Base-by-base conservation (phyloP, 169 alveolate species). In the Cryptosporidium felis region DNA sequence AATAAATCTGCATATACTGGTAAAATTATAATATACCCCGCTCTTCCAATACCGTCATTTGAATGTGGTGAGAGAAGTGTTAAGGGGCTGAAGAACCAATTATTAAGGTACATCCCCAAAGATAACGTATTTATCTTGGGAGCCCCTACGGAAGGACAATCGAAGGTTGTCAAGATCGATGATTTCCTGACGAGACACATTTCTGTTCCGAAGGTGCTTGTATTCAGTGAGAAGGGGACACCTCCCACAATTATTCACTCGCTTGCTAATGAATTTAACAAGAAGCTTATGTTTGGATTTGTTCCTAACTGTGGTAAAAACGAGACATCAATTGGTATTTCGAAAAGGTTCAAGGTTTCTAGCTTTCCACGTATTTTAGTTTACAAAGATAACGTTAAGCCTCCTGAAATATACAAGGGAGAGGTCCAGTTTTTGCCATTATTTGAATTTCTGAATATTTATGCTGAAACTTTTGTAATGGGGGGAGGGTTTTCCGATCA, bases 401-500 rank as follows among this genome's bases (percentile, higher is more conserved):
- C 92, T 53, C 92, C 94, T 5, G 92, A 90, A 80, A 89, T 90
- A 14, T 97, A 93, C 90, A 93, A 90, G 23, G 99, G 99, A 32
- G 96, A 94, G 42, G 89, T 93, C 60, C 93, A 93, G 47, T 97
- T 91, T 81, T 81, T 89, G 51, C 91, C 89, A 32, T 90, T 97
- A 89, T 95, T 94, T 74, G 98, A 97, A 66, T 97, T 96, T 96
- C 95, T 97, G 10, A 97, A 97, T 81, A 94, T 97, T 16, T 94
- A 94, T 88, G 91, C 98, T 42, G 99, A 97, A 82, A 95, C 99
- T 5, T 97, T 96, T 93, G 98, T 96, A 28, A 92, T 94, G 60
- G 99, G 99, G 41, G 97, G 98, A 9, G 97, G 97, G 30, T 92
- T 93, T 80, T 93, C 95, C 26, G 95, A 91, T 32, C 80, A 85